A percentile compares a stretch with the other conserved stretches of the same genome.
Evolutionary conservation across 176 grass and related monocot species (phyloP).

Genomic region (Bolboschoenus planiculmis): DNA sequence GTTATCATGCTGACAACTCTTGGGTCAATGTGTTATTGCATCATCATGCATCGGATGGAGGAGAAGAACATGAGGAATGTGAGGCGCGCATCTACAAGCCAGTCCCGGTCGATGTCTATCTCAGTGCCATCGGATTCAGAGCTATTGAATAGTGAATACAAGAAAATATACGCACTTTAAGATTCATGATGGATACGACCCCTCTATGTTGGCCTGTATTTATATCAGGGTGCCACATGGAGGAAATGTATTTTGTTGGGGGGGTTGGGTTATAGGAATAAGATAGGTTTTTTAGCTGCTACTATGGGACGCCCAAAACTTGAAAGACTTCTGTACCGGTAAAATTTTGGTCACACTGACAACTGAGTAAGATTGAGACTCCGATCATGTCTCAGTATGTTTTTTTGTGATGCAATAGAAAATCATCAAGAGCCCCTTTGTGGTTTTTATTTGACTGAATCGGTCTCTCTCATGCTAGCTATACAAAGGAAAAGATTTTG

Average conservation of each 20-base stretch:
- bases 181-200: neutral
- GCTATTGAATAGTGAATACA: slow-evolving; percentile 65
- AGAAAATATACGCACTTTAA: slow-evolving; percentile 87
- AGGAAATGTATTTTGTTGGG: neutral
- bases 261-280: neutral
- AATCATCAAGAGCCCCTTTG: neutral
- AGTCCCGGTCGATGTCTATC: slow-evolving; percentile 53
- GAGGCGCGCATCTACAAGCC: slow-evolving; percentile 53
- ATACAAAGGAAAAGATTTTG: neutral
- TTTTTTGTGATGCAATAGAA: neutral
- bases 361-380: slow-evolving; percentile 4
- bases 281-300: neutral
- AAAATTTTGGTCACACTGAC: neutral
- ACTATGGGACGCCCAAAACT: neutral
- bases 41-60: slow-evolving; percentile 71
- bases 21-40: slow-evolving; percentile 81
- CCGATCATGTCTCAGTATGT: neutral
- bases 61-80: slow-evolving; percentile 84
- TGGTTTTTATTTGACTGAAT: neutral
- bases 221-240: neutral
- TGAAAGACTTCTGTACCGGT: neutral
- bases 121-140: slow-evolving; percentile 65
- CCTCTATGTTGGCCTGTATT: neutral
- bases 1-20: slow-evolving; percentile 71
- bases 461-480: neutral